Conservation (phyloP, 202 grass and related monocot genomes). For the Hordeum pubiflorum region DNA sequence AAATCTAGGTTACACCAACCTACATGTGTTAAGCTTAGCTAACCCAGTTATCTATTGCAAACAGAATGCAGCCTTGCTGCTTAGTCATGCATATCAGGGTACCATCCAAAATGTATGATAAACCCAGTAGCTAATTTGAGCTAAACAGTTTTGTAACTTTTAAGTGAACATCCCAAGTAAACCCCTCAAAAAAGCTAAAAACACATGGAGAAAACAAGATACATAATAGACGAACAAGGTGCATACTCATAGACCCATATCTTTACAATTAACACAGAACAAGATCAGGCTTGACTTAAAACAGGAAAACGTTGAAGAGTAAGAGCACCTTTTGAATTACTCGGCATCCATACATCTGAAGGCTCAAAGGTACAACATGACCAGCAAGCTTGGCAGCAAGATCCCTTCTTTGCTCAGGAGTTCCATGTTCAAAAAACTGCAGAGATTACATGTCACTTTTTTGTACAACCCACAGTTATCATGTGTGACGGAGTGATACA, state of each 20-base stretch:
- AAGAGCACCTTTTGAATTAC: conserved; percentile 91
- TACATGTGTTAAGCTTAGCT: not conserved
- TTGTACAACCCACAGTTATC: not conserved
- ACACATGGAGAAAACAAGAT: not conserved
- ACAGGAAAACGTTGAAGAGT: conserved; percentile 4
- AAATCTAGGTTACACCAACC: not conserved
- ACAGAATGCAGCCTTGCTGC: not conserved
- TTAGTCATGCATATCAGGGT: not conserved
- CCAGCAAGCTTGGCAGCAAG: conserved; percentile 81
- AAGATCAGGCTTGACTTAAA: not conserved
- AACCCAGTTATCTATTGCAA: not conserved
- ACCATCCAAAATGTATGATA: not conserved
- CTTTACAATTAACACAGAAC: not conserved
- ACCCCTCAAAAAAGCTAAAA: not conserved
- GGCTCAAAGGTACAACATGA: conserved; percentile 79
- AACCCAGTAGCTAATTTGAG: conserved; percentile 6
- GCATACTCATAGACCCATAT: not conserved
- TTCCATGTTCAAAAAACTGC: conserved; percentile 96
- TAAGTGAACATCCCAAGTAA: not conserved
- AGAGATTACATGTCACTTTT: conserved; percentile 22
- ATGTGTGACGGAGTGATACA: conserved; percentile 10
- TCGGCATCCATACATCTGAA: conserved; percentile 98
- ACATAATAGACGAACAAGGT: not conserved
- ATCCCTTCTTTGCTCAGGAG: conserved; percentile 74
- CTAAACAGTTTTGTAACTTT: not conserved